phyloP scores from a whole-genome alignment of 768 basidiomycete genomes.

The Lactifluus pinguis region DNA sequence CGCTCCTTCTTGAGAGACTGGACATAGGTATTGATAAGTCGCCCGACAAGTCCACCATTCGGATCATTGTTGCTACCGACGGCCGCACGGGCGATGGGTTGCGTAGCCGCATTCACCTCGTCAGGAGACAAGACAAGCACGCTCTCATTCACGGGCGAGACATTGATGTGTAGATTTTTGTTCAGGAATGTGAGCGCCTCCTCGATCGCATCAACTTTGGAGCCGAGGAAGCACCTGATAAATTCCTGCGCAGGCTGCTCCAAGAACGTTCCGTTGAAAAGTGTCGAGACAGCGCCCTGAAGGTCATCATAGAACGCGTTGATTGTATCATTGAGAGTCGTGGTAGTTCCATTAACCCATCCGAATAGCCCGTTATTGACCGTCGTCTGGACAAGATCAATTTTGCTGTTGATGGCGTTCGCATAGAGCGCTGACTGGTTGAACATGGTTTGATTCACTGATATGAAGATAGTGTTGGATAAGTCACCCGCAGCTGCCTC shows the following conservation, averaged over 20 bases:
- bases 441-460: slow-evolving; percentile 77
- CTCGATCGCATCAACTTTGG: slow-evolving; percentile 81
- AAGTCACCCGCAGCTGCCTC: slow-evolving; percentile 55
- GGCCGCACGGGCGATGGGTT: slow-evolving; percentile 78
- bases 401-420: slow-evolving; percentile 59
- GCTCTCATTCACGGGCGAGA: slow-evolving; percentile 69
- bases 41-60: slow-evolving; percentile 56
- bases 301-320: slow-evolving; percentile 81
- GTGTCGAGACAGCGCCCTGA: slow-evolving; percentile 61
- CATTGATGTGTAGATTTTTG: slow-evolving; percentile 70
- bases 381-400: slow-evolving; percentile 58
- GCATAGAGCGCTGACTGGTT: slow-evolving; percentile 76
- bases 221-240: slow-evolving; percentile 82
- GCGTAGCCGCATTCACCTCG: slow-evolving; percentile 62
- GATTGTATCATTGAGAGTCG: slow-evolving; percentile 78
- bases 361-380: slow-evolving; percentile 88
- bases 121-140: slow-evolving; percentile 69
- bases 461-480: slow-evolving; percentile 58
- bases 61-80: slow-evolving; percentile 44
- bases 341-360: slow-evolving; percentile 90
- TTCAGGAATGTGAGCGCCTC: slow-evolving; percentile 86
- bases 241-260: slow-evolving; percentile 79
- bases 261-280: slow-evolving; percentile 82
- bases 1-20: slow-evolving; percentile 69
- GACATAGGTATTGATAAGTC: slow-evolving; percentile 66